Percentiles rank a stretch among this genome's conserved stretches.
Evolutionary conservation across 345 rosid genomes (phyloP).

Genomic region (Nasturtium officinale): DNA sequence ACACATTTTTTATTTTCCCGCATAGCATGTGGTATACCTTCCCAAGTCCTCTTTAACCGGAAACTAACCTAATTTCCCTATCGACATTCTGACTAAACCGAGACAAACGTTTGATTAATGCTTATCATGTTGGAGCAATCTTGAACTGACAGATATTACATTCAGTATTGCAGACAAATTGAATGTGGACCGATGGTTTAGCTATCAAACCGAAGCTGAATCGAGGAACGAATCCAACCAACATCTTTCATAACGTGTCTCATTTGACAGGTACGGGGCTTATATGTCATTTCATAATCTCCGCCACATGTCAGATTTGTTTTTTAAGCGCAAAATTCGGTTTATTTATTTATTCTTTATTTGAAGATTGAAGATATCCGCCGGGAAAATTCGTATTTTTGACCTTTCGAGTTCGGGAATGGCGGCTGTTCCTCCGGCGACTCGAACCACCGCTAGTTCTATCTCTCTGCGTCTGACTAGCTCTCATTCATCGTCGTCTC

Average conservation of each 20-base stretch:
- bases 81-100: constrained; percentile 13
- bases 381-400: constrained; percentile 28
- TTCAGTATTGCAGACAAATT: not conserved
- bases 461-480: constrained; percentile 6
- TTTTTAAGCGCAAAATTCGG: constrained; percentile 9
- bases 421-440: constrained; percentile 45
- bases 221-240: not conserved
- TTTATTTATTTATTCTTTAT: not conserved
- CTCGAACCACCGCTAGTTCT: constrained; percentile 24
- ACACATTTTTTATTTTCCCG: constrained; percentile 4
- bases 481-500: constrained; percentile 34
- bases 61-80: not conserved
- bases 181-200: not conserved
- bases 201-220: constrained; percentile 15
- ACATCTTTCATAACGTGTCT: constrained; percentile 24
- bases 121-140: no score
- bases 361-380: constrained; percentile 15
- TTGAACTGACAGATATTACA: no score
- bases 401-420: constrained; percentile 40
- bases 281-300: not conserved
- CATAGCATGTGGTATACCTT: constrained; percentile 15
- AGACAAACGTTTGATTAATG: not conserved
- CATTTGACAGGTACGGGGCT: constrained; percentile 40
- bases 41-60: constrained; percentile 17
- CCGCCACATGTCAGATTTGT: constrained; percentile 10